phyloP scores from a whole-genome alignment of 306 rosid species.

The Gastrolobium bilobum region DNA sequence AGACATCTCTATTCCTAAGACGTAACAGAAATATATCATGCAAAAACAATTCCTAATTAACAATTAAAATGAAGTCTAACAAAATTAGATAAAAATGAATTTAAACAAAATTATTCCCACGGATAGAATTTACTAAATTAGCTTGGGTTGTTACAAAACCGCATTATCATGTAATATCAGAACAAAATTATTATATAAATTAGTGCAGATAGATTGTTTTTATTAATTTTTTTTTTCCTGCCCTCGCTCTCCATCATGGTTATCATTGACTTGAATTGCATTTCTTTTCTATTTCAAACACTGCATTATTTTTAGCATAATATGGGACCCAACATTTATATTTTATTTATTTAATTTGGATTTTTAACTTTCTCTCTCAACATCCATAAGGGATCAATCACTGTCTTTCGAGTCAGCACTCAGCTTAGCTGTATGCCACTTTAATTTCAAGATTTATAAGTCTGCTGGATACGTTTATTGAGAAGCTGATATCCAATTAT shows the following conservation, averaged over 20 bases:
- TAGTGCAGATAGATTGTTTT: too few species aligned
- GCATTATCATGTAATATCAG: too few species aligned
- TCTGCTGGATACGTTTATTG: neutral
- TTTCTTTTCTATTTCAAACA: slow-evolving; percentile 44
- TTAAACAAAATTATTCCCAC: too few species aligned
- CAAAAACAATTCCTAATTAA: too few species aligned
- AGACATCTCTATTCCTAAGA: too few species aligned
- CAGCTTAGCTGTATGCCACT: neutral
- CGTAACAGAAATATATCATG: too few species aligned
- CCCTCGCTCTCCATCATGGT: slow-evolving; percentile 41
- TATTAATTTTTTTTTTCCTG: neutral
- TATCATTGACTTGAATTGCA: slow-evolving; percentile 54
- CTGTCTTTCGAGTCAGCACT: neutral
- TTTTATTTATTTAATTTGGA: neutral
- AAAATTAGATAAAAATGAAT: too few species aligned
- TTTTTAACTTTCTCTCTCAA: too few species aligned
- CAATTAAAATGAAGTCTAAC: too few species aligned
- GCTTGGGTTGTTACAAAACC: too few species aligned
- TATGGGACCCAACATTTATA: slow-evolving; percentile 19
- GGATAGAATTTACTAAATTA: too few species aligned
- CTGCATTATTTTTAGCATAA: slow-evolving; percentile 33
- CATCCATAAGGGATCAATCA: slow-evolving; percentile 4
- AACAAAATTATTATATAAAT: too few species aligned
- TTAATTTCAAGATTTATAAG: neutral
- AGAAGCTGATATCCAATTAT: neutral